Percentiles rank a stretch among this genome's conserved stretches.
These are phyloP conservation scores for Geotrichum restrictum DNA, from an alignment of 1,139 yeast genomes.

Conservation along the genomic window DNA sequence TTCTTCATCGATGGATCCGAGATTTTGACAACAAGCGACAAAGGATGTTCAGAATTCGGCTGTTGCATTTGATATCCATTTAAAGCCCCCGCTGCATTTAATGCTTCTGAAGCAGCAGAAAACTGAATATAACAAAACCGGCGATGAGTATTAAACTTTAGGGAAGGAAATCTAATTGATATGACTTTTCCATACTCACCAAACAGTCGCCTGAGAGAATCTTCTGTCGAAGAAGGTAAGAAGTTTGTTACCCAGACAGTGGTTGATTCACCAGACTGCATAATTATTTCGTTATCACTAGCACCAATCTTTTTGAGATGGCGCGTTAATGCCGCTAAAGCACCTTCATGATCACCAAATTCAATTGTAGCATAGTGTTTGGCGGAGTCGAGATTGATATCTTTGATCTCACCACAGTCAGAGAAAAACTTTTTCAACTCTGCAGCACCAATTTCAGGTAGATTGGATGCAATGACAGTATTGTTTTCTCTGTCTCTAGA, in stretches of 20 bases:
- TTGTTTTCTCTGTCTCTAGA: slow-evolving; percentile 55
- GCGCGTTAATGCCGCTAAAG: slow-evolving; percentile 59
- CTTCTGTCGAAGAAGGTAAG: slow-evolving; percentile 53
- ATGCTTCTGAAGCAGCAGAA: slow-evolving; percentile 46
- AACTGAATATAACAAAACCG: slow-evolving; percentile 76
- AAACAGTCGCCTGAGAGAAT: slow-evolving; percentile 46
- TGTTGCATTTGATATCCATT: slow-evolving; percentile 40
- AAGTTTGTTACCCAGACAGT: slow-evolving; percentile 71
- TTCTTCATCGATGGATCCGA: slow-evolving; percentile 49
- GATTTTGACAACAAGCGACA: slow-evolving; percentile 51
- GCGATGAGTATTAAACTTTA: slow-evolving; percentile 52
- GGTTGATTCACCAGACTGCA: slow-evolving; percentile 44
- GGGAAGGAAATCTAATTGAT: slow-evolving; percentile 64
- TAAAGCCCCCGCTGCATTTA: slow-evolving; percentile 45
- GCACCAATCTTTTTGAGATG: slow-evolving; percentile 49
- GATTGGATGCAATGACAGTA: slow-evolving; percentile 47
- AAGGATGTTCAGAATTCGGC: slow-evolving; percentile 32
- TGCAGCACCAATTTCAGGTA: slow-evolving; percentile 37
- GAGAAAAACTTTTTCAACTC: slow-evolving; percentile 46
- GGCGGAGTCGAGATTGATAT: slow-evolving; percentile 23
- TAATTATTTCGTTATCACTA: slow-evolving; percentile 41
- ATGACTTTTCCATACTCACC: slow-evolving; percentile 46
- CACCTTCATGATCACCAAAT: slow-evolving; percentile 48
- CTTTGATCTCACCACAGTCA: slow-evolving; percentile 58
- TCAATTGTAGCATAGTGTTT: slow-evolving; percentile 43